phyloP scores from a whole-genome alignment of 2,329 filamentous ascomycete genomes.

The Daldinia sp. region DNA sequence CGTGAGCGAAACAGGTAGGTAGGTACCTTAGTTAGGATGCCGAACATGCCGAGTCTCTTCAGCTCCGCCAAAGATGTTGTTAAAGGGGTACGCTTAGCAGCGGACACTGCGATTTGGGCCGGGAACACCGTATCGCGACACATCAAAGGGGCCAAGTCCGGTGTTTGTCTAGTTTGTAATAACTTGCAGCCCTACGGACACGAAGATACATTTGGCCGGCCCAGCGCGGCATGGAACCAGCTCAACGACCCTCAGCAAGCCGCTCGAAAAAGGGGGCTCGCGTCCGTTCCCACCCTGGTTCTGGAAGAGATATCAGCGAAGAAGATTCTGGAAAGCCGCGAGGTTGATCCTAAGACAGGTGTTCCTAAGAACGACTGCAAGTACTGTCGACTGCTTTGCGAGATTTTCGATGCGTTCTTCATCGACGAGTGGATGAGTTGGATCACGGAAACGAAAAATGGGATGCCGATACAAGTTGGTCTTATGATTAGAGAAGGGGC shows the following conservation, averaged over 20 bases:
- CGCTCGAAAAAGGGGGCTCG: slow-evolving; percentile 21
- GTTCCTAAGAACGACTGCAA: slow-evolving; percentile 28
- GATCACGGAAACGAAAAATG: slow-evolving; percentile 33
- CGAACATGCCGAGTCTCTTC: slow-evolving; percentile 21
- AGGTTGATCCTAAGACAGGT: slow-evolving; percentile 25
- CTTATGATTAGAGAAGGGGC: slow-evolving; percentile 31
- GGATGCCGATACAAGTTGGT: slow-evolving; percentile 31
- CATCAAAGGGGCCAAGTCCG: not conserved
- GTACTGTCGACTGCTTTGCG: slow-evolving; percentile 32
- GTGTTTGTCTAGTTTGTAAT: not conserved
- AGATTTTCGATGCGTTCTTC: slow-evolving; percentile 33
- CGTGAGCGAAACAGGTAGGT: no score
- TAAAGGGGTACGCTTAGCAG: slow-evolving; percentile 24
- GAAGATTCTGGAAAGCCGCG: slow-evolving; percentile 29
- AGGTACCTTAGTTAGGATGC: no score
- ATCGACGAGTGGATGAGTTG: slow-evolving; percentile 36
- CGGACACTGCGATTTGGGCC: slow-evolving; percentile 21
- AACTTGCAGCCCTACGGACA: not conserved
- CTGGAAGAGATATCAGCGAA: slow-evolving; percentile 26
- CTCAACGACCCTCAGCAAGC: not conserved
- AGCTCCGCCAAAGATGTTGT: slow-evolving; percentile 17
- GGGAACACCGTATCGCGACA: slow-evolving; percentile 20
- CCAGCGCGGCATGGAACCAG: not conserved
- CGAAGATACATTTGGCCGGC: not conserved
- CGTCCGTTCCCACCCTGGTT: slow-evolving; percentile 25